Base-by-base conservation (phyloP, 2,329 filamentous ascomycete species). In the Byssochlamys sp. region DNA sequence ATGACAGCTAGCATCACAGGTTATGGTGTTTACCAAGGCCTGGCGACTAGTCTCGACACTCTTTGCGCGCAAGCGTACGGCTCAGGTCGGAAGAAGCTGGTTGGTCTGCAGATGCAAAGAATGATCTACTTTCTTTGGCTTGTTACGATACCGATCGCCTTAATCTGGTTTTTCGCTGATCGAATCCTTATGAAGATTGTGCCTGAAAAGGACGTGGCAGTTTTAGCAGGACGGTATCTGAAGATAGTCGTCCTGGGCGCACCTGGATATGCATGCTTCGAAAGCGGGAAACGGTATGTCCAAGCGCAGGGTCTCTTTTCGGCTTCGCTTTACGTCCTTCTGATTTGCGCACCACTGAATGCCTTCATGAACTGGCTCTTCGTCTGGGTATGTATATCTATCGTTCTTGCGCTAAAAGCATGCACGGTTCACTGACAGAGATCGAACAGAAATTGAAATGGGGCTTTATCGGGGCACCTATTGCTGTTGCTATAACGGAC, bases 1-100 rank as follows among this genome's bases (percentile, higher is more conserved):
- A 92, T 92, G 89, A 89, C 87, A 1, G 86, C 86, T 28, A 90
- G 85, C 62, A 91, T 94, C 64, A 88, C 83, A 12, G 89, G 87
- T 58, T 86, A 88, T 66, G 87, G 87, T 0, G 84, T 89, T 14
- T 88, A 89, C 68, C 88, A 91, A 68, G 88, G 91, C n/a, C 80
- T 97, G 12, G 87, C 91, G 0, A 97, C 92, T 3, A 90, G 87
- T 62, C 79, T 97, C 39, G 92, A 97, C 73, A 97, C 92, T 0
- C 84, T 97, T 2, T 96, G 92, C 71, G 84, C 92, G 0, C 92
- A 97, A 73, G 92, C 94, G 0, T 97, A 95, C 69, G 92, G 94
- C 2, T 95, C 89, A 0, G 92, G 92, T 0, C 88, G 88, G 70
- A 95, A 88, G 69, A 88, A 91, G 64, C 82, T 97, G 4, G 92